Conservation (phyloP, 305 asterid species). For the Solanum hybrid region DNA sequence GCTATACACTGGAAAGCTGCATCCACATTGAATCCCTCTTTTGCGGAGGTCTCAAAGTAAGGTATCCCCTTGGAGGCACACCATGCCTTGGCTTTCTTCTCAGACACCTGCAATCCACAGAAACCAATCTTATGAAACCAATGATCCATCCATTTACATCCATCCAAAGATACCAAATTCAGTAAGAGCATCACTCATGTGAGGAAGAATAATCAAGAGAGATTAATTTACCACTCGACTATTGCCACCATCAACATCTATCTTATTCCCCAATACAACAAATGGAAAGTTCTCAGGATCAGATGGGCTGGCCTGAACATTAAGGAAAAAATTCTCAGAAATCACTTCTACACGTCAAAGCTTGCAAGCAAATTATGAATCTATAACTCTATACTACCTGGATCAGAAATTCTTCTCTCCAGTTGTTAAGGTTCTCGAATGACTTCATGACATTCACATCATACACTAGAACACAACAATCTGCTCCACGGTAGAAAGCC, state of each 20-base stretch:
- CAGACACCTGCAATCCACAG: conserved; percentile 39
- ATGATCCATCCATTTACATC: not conserved
- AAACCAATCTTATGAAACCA: not conserved
- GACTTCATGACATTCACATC: conserved; percentile 57
- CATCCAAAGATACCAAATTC: conserved; percentile 1
- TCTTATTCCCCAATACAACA: conserved; percentile 69
- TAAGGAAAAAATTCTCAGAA: conserved; percentile 7
- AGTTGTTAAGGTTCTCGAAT: conserved; percentile 56
- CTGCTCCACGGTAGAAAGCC: conserved; percentile 80
- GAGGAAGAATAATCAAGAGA: not conserved
- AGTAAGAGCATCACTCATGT: not conserved
- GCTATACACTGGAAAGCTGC: conserved; percentile 61
- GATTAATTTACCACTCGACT: conserved; percentile 56
- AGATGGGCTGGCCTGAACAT: conserved; percentile 66
- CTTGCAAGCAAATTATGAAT: not conserved
- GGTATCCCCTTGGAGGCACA: conserved; percentile 62
- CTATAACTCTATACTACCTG: conserved; percentile 27
- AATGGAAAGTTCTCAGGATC: conserved; percentile 75
- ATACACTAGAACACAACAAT: conserved; percentile 58
- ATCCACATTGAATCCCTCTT: conserved; percentile 36
- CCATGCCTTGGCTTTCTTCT: conserved; percentile 71
- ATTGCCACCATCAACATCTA: conserved; percentile 74
- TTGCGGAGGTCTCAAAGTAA: conserved; percentile 44
- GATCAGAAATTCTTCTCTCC: conserved; percentile 65
- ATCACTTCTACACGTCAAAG: not conserved